Conservation (phyloP, 228 moss, liverwort and hornwort genomes). For the Sphagnum fallax region DNA sequence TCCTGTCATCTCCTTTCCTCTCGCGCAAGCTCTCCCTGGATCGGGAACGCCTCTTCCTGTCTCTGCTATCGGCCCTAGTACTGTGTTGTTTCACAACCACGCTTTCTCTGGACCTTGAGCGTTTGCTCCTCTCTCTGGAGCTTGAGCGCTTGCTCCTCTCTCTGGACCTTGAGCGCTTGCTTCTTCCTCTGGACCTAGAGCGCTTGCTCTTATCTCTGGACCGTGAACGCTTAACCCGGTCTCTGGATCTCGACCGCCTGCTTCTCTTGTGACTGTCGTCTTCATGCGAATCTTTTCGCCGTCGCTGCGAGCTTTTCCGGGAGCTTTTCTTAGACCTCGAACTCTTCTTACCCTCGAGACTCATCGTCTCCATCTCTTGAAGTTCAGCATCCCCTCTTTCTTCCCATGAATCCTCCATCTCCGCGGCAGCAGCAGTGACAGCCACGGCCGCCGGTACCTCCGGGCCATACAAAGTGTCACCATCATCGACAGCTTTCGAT, state of each 20-base stretch:
- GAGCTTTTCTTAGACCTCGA: conserved; percentile 13
- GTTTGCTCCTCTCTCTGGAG: conserved; percentile 18
- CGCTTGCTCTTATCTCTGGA: conserved; percentile 1
- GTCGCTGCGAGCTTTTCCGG: background rate
- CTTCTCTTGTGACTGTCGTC: background rate
- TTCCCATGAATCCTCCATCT: conserved; percentile 3
- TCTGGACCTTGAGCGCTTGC: too few species aligned
- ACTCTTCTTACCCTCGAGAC: background rate
- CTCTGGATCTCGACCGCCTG: too few species aligned
- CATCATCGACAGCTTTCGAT: conserved; percentile 3
- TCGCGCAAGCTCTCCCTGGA: conserved; percentile 26
- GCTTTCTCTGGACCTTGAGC: conserved; percentile 2
- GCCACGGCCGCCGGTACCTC: background rate
- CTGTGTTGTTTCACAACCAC: background rate
- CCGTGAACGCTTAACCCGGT: too few species aligned
- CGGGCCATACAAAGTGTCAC: background rate
- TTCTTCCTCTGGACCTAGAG: background rate
- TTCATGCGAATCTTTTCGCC: conserved; percentile 12
- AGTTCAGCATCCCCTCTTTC: background rate
- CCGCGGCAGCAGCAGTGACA: conserved; percentile 1
- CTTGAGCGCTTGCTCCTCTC: conserved; percentile 10
- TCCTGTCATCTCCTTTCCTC: conserved; percentile 13
- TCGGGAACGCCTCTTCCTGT: background rate
- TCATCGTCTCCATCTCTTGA: background rate
- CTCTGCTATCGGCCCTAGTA: background rate